phyloP scores from a whole-genome alignment of 192 early-diverging fungal genomes.

The Coemansia sp. region DNA sequence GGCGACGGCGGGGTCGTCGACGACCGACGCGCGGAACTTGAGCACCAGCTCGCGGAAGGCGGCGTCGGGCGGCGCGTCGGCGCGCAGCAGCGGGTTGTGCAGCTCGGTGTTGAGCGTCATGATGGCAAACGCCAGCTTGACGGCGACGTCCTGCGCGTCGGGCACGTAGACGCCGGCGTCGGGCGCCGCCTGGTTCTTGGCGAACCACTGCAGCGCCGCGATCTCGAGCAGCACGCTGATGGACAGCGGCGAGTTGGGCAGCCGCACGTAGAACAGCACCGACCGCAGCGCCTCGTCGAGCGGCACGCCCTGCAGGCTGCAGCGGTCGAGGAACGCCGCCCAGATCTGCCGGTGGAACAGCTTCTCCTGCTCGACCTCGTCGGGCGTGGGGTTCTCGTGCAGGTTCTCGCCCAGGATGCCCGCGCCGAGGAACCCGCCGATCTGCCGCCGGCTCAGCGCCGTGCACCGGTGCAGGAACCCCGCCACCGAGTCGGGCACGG shows the following conservation, averaged over 20 bases:
- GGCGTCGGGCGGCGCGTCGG: slow-evolving; percentile 40
- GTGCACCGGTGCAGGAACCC: slow-evolving; percentile 57
- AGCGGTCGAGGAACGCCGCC: slow-evolving; percentile 52
- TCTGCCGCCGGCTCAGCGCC: slow-evolving; percentile 54
- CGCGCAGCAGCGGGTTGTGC: slow-evolving; percentile 54
- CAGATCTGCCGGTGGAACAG: slow-evolving; percentile 54
- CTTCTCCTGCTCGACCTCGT: slow-evolving; percentile 54
- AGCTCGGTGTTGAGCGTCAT: slow-evolving; percentile 57
- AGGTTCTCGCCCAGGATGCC: slow-evolving; percentile 54
- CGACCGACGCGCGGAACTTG: slow-evolving; percentile 55
- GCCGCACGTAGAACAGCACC: slow-evolving; percentile 50
- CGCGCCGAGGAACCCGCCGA: slow-evolving; percentile 47
- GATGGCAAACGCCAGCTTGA: slow-evolving; percentile 55
- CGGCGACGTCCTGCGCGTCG: slow-evolving; percentile 50
- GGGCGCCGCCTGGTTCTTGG: slow-evolving; percentile 31
- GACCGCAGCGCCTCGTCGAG: slow-evolving; percentile 57
- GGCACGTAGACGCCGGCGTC: slow-evolving; percentile 39
- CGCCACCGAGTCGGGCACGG: slow-evolving; percentile 43
- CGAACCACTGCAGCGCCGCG: slow-evolving; percentile 52
- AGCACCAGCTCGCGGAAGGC: slow-evolving; percentile 46
- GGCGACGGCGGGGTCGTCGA: slow-evolving; percentile 52
- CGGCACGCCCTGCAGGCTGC: slow-evolving; percentile 49
- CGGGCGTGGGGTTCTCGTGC: slow-evolving; percentile 44
- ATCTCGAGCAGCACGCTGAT: slow-evolving; percentile 54
- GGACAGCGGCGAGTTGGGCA: slow-evolving; percentile 42